phyloP scores from a whole-genome alignment of 352 stramenopile species.

The Phytophthora kernoviae region DNA sequence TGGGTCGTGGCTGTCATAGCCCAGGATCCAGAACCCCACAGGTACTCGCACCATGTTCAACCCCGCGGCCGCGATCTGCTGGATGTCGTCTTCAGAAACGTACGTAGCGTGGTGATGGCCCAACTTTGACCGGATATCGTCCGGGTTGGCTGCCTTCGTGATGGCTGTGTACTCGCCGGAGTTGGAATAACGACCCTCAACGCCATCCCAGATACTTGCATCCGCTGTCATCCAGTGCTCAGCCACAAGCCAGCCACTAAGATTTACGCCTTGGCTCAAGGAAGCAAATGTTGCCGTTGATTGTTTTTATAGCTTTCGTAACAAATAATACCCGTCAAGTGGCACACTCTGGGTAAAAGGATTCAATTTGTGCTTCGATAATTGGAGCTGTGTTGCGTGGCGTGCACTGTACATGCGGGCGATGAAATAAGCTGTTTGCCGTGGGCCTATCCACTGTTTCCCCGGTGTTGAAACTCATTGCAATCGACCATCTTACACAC shows the following conservation, averaged over 20 bases:
- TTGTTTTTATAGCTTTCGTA: no score
- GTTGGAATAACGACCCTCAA: slow-evolving; percentile 40
- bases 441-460: no score
- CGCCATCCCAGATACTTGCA: slow-evolving; percentile 57
- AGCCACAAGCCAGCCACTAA: slow-evolving; percentile 81
- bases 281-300: no score
- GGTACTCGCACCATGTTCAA: slow-evolving; percentile 70
- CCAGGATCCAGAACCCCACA: slow-evolving; percentile 61
- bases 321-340: no score
- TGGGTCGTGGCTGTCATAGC: slow-evolving; percentile 43
- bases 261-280: slow-evolving; percentile 74
- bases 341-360: no score
- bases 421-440: no score
- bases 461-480: no score
- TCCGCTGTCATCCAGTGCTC: slow-evolving; percentile 83
- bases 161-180: slow-evolving; percentile 76
- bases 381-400: no score
- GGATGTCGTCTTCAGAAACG: slow-evolving; percentile 70
- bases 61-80: slow-evolving; percentile 45
- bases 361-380: no score
- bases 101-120: slow-evolving; percentile 61
- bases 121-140: slow-evolving; percentile 45
- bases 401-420: no score
- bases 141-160: slow-evolving; percentile 38
- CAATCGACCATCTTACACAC: no score